Conservation (phyloP, 768 basidiomycete species). For the Dictyophora rubrovolvata region DNA sequence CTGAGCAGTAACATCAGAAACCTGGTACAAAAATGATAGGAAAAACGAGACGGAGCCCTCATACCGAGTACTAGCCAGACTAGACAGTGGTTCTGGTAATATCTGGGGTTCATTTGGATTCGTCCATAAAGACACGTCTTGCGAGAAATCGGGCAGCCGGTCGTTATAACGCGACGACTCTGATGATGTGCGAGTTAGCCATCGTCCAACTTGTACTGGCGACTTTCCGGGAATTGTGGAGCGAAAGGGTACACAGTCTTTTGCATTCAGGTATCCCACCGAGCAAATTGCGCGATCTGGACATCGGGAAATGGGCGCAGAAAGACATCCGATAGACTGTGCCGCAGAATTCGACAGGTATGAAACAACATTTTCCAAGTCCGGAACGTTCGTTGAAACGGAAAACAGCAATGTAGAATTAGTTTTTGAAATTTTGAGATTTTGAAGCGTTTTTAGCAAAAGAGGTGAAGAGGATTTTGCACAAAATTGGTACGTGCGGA, state of each 20-base stretch:
- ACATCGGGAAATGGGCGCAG: conserved; percentile 34
- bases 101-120: background rate
- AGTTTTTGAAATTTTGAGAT: conserved; percentile 20
- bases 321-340: conserved; percentile 51
- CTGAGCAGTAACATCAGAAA: background rate
- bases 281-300: conserved; percentile 40
- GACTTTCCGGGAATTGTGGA: conserved; percentile 51
- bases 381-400: conserved; percentile 33
- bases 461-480: background rate
- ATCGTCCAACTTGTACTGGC: conserved; percentile 59
- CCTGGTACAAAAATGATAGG: background rate
- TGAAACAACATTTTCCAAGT: conserved; percentile 26
- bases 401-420: conserved; percentile 39
- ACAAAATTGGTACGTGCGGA: background rate
- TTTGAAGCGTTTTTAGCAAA: background rate
- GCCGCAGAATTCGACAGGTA: conserved; percentile 15
- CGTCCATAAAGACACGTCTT: background rate
- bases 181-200: conserved; percentile 26
- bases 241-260: conserved; percentile 39
- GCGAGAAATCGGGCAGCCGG: background rate
- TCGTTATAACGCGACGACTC: background rate
- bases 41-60: background rate
- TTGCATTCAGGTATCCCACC: conserved; percentile 41
- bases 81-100: background rate
- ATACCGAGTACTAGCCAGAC: background rate